Evolutionary conservation across 805 yeast genomes (phyloP), one percentile per base, ranked within the genome.

Genomic region (Wickerhamiella spandovensis): DNA sequence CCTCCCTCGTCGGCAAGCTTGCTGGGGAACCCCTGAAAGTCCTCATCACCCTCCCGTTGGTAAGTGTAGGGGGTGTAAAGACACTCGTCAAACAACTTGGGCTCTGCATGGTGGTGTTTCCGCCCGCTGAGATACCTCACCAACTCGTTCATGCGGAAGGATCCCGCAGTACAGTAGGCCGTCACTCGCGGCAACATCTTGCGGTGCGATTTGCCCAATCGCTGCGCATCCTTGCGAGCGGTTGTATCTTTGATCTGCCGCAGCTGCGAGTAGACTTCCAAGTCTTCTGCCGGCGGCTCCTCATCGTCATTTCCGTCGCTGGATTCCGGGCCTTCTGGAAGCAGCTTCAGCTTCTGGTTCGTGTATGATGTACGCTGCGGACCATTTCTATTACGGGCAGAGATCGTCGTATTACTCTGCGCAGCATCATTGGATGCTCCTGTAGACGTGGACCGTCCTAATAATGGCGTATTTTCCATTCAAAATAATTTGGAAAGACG

Each of bases 151-250:
- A 92, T 85, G 56, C 78, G 79, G 62, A 89, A 92, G 22, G 92
- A 79, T 28, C 96, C 89, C 24, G 97, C 88, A 0, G 97, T 90
- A 67, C 97, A 90, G 63, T 88, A 92, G 2, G 96, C 95, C 0
- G 97, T 90, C 1, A 89, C 96, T 54, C 98, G 72, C 2, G 98
- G 97, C 50, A 92, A 72, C 54, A 87, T 68, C 32, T 83, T 83
- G 53, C 97, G 60, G 59, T 83, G 90, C 55, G 79, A 79, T 64
- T 89, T 92, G 3, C 96, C 95, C 51, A 92, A 70, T 47, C 89
- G 78, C 63, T 89, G 96, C 0, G 98, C 97, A 70, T 90, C 97
- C 56, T 80, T 82, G 57, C 97, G 72, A 0, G 97, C 97, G 0
- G 92, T 82, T 20, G 83, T 74, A 56, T 90, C 97, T 32, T 82